Base-by-base conservation (phyloP, 305 asterid genomes). In the Petunia hybrid region DNA sequence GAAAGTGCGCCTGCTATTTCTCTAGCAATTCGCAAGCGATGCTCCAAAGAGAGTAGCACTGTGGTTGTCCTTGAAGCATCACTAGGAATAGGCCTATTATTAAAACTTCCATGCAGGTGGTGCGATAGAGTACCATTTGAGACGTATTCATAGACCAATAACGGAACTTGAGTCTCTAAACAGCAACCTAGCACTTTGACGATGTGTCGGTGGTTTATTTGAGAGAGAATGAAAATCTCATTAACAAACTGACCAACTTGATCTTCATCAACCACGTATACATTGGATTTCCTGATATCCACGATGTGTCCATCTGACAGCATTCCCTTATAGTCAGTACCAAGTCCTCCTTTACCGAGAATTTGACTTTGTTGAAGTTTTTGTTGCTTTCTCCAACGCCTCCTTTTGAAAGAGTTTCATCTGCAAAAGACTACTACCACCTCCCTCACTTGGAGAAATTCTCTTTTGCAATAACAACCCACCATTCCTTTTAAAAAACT, bases 351-450 rank as follows among this genome's bases (percentile, higher is more conserved):
- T 3, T 81, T 84, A 14, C 87, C 87, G 8, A 64, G 66, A 77
- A 84, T 42, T 13, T 84, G 87, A 51, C 35, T 76, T 64, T 80
- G 10, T 79, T 80, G 75, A 85, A 87, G 8, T 80, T 83, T 85
- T 81, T 1, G 90, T 87, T 82, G 90, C 88, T 74, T 82, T 87
- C 61, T 86, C 82, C 81, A 85, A 55, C 45, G 81, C 88, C 65
- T 82, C 87, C 2, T 71, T 83, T 71, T 4, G 46, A 53, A 82
- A 87, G 56, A 80, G 82, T 56, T 57, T 82, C 4, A 79, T 59
- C 22, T 59, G 59, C 80, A 83, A 84, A 0, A 78, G 31, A 0
- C 31, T 22, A 22, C 31, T 22, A 22, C 31, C 31, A 10, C 48
- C 77, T 14, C 66, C 83, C 8, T 64, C 42, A 31, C 79, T 40